These are phyloP conservation scores for Pogostemon cablin DNA, from an alignment of 257 asterid genomes.

Conservation along the genomic window DNA sequence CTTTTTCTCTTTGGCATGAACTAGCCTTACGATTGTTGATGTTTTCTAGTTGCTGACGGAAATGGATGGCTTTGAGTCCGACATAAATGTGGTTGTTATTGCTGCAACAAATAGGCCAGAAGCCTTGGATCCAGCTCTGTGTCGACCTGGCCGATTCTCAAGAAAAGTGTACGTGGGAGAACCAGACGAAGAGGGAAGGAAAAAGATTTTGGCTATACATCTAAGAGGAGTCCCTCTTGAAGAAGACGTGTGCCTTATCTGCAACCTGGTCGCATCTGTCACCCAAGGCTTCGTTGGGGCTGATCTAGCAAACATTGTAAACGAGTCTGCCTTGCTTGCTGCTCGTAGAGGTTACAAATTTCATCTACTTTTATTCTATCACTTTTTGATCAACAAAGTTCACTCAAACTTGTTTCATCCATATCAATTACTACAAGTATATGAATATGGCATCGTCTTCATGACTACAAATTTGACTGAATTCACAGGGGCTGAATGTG, in stretches of 20 bases:
- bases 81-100: slow-evolving; percentile 68
- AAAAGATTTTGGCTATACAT: slow-evolving; percentile 83
- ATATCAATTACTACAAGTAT: background rate
- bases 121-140: slow-evolving; percentile 92
- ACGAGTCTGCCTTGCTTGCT: slow-evolving; percentile 93
- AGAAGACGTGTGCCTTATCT: slow-evolving; percentile 71
- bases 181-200: slow-evolving; percentile 94
- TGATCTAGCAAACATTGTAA: slow-evolving; percentile 93
- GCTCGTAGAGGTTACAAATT: slow-evolving; percentile 80
- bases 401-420: background rate
- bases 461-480: slow-evolving; percentile 6
- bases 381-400: background rate
- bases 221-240: slow-evolving; percentile 92
- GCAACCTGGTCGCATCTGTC: slow-evolving; percentile 84
- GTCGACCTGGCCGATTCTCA: slow-evolving; percentile 98
- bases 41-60: slow-evolving; percentile 85
- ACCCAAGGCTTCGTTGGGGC: slow-evolving; percentile 94
- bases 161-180: slow-evolving; percentile 95
- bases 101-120: slow-evolving; percentile 99
- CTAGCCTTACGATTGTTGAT: slow-evolving; percentile 20
- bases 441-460: background rate
- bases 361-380: background rate
- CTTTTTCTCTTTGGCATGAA: slow-evolving; percentile 12
- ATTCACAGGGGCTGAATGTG: slow-evolving; percentile 70
- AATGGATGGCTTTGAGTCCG: slow-evolving; percentile 96